Evolutionary conservation across 2,329 filamentous ascomycete species (phyloP), one percentile per base, ranked within the genome.

Genomic region (Ophiocordyceps camponoti-rufipedis): DNA sequence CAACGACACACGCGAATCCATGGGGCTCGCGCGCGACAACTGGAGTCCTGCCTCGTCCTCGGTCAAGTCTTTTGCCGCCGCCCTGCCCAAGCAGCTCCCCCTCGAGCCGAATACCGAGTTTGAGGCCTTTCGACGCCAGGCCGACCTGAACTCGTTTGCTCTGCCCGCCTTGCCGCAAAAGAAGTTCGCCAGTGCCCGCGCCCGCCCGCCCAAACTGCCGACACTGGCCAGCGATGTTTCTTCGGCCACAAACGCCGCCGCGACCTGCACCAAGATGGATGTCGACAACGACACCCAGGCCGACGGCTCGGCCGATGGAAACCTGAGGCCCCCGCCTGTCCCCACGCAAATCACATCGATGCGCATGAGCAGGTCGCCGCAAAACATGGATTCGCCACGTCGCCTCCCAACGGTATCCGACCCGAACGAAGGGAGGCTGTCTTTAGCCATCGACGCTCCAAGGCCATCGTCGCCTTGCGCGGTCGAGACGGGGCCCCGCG

Each of bases 71-170:
- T 84, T 82, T 45, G 75, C 71, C 18, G 74, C 79, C 14, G 72
- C 75, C 3, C 73, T 83, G 9, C 83, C 85, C 2, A 78, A 78
- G 50, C 72, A 80, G 50, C 65, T 86, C 7, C 74, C 84, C 0
- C 65, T 85, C 44, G 82, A 89, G 54, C 76, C 80, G 32, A 87
- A 88, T 54, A 75, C 82, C 7, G 80, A 87, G n/a, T 89, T 83
- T 50, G 85, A 89, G 58, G 81, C 82, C 2, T 89, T 93, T 58
- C 72, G 71, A 53, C 76, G 72, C 50, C 80, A 86, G 55, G 74
- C 77, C n/a, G 83, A 88, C 55, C 69, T 74, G 33, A 80, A 79
- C 52, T 63, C 63, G 0, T 62, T 62, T 38, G 75, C 59, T 32
- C 59, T 80, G 9, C 61, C 65, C 47, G 58, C 63, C 42, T 53